Conservation (phyloP, 345 rosid species). For the Aegle marmelos region DNA sequence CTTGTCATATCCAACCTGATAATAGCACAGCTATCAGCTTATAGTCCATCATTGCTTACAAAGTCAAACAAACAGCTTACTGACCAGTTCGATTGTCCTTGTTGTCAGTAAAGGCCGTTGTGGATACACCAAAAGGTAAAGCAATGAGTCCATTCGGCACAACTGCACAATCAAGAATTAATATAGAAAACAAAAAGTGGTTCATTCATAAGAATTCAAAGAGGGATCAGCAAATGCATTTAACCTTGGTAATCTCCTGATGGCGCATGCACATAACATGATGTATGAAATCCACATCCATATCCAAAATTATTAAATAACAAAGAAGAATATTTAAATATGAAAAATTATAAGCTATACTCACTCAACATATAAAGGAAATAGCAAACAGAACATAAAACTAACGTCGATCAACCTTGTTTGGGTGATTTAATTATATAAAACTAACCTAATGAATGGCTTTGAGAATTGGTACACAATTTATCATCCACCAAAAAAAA, state of each 20-base stretch:
- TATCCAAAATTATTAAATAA: not conserved
- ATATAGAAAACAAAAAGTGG: not conserved
- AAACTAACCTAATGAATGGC: not conserved
- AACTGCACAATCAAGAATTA: conserved; percentile 37
- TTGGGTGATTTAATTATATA: not conserved
- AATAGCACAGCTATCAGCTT: conserved; percentile 27
- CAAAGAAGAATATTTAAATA: not conserved
- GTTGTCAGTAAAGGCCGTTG: conserved; percentile 93
- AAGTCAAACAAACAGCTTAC: conserved; percentile 9
- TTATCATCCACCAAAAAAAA: not conserved
- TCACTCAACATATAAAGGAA: not conserved
- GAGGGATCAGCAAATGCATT: not conserved
- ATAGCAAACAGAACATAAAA: not conserved
- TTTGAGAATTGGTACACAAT: not conserved
- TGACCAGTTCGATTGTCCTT: conserved; percentile 89
- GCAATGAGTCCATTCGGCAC: conserved; percentile 81
- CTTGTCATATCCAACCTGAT: conserved; percentile 89
- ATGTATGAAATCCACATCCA: not conserved
- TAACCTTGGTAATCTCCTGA: not conserved
- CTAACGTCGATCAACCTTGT: not conserved
- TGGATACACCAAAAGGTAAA: conserved; percentile 89
- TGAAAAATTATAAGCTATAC: not conserved
- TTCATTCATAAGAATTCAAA: not conserved
- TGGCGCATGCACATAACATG: not conserved
- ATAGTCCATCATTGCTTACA: conserved; percentile 1